Percentiles rank a stretch among this genome's conserved stretches.
These are phyloP conservation scores for Phytophthora colocasiae DNA, from an alignment of 352 stramenopile genomes.

Conservation along the genomic window DNA sequence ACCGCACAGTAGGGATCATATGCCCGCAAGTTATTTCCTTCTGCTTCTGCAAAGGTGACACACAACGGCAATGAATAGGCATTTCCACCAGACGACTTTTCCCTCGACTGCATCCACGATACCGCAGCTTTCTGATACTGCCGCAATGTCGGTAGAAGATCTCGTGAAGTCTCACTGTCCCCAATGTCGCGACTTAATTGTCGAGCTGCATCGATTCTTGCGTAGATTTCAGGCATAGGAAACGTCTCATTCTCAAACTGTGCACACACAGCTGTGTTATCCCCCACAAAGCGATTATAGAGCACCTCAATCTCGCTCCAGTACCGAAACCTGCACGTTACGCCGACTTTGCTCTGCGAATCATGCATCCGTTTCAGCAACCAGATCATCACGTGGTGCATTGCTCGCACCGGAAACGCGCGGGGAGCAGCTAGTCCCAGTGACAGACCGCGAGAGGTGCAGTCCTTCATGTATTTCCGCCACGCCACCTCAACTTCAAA, in stretches of 20 bases:
- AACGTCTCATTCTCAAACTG: conserved; percentile 36
- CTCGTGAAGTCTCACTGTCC: conserved; percentile 17
- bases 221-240: conserved; percentile 69
- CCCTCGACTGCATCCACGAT: conserved; percentile 94
- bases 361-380: conserved; percentile 41
- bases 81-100: conserved; percentile 57
- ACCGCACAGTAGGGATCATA: conserved; percentile 54
- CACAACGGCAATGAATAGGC: conserved; percentile 2
- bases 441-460: background rate
- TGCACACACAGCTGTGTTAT: conserved; percentile 5
- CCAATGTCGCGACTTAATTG: conserved; percentile 43
- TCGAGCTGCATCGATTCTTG: conserved; percentile 45
- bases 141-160: conserved; percentile 89
- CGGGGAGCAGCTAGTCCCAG: conserved; percentile 18
- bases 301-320: conserved; percentile 61
- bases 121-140: conserved; percentile 97
- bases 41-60: conserved; percentile 28
- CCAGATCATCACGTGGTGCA: conserved; percentile 71
- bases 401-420: conserved; percentile 18
- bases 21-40: background rate
- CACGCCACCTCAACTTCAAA: conserved; percentile 51
- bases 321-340: conserved; percentile 55
- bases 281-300: conserved; percentile 39
- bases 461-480: conserved; percentile 35
- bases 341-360: conserved; percentile 2